Evolutionary conservation across 2,329 filamentous ascomycete genomes (phyloP).

Genomic region (Monilinia laxa): DNA sequence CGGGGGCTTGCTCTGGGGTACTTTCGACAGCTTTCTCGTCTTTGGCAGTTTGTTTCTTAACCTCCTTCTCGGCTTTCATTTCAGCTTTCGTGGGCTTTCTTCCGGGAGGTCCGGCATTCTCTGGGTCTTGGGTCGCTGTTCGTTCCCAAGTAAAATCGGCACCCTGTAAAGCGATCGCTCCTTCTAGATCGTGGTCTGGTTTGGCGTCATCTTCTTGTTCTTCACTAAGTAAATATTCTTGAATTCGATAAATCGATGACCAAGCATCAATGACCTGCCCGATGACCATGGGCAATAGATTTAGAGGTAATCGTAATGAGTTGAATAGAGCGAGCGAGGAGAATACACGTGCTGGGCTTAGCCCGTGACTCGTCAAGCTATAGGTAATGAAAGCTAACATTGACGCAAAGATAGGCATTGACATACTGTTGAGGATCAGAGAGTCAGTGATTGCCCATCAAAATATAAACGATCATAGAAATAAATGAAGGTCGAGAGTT

Average conservation of each 20-base stretch:
- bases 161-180: constrained; percentile 68
- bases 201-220: constrained; percentile 73
- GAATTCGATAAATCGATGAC: constrained; percentile 78
- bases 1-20: constrained; percentile 47
- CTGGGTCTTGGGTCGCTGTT: constrained; percentile 55
- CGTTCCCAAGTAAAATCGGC: constrained; percentile 89
- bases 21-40: constrained; percentile 40
- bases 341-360: constrained; percentile 79
- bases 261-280: constrained; percentile 88
- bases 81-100: constrained; percentile 56
- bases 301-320: constrained; percentile 82
- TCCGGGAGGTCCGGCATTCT: constrained; percentile 45
- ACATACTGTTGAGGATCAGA: constrained; percentile 50
- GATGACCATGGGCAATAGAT: constrained; percentile 82
- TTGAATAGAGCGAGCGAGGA: constrained; percentile 95
- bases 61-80: constrained; percentile 43
- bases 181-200: constrained; percentile 55
- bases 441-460: not conserved
- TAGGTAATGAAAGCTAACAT: constrained; percentile 93
- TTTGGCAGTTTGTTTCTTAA: constrained; percentile 46
- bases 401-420: constrained; percentile 78
- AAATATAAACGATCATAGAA: not conserved
- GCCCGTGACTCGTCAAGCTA: constrained; percentile 61
- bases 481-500: not conserved
- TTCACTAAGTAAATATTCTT: constrained; percentile 84